Percentiles rank a stretch among this genome's conserved stretches.
Conservation (phyloP, 73 alveolate genomes). For the Tetrahymena borealis region DNA sequence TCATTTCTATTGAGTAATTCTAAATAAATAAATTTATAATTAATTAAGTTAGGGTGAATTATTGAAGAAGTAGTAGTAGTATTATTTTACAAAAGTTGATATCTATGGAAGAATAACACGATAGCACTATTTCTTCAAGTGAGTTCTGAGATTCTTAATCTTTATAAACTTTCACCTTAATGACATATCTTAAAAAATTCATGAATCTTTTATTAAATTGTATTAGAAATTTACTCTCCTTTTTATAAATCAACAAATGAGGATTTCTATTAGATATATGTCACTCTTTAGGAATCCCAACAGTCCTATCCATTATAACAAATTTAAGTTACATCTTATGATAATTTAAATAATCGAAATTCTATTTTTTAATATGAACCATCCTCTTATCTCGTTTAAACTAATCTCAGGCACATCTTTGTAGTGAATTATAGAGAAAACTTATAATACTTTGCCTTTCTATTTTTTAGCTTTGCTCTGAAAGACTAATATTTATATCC, state of each 20-base stretch:
- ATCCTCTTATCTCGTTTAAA: neutral
- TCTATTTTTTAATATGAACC: neutral
- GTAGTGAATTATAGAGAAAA: neutral
- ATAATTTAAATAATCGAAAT: neutral
- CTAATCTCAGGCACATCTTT: neutral
- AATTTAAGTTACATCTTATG: neutral
- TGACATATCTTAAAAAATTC: neutral
- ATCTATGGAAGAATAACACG: neutral
- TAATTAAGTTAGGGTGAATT: neutral
- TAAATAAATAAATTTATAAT: neutral
- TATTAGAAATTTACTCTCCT: neutral
- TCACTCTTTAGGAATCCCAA: neutral
- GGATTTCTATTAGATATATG: neutral
- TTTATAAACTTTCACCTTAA: neutral
- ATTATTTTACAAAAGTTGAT: neutral
- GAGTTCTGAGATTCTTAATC: neutral
- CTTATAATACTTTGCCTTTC: neutral
- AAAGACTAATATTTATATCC: neutral
- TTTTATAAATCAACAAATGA: neutral
- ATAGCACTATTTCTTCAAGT: neutral
- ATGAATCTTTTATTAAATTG: neutral
- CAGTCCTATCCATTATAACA: neutral
- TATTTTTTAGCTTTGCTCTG: neutral
- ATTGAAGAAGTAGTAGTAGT: too few species aligned
- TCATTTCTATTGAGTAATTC: neutral